phyloP scores from a whole-genome alignment of 2,329 filamentous ascomycete species.

The Pyrenophora seminiperda region DNA sequence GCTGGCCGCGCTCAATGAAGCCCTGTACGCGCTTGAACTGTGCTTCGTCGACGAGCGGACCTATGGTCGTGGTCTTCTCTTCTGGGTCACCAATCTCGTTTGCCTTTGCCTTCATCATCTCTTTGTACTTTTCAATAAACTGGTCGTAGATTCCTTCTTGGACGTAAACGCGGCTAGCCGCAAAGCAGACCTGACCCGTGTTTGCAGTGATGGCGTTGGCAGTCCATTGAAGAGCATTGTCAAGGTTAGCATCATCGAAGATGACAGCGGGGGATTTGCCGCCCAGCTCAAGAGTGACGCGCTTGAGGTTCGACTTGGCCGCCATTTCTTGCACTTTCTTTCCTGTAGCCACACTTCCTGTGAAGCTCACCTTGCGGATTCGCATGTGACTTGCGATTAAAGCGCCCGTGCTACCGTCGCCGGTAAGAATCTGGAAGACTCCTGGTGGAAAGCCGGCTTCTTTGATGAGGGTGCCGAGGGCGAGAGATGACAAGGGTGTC shows the following conservation, averaged over 20 bases:
- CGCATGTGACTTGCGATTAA: constrained; percentile 47
- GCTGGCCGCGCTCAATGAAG: constrained; percentile 43
- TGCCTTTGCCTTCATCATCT: constrained; percentile 38
- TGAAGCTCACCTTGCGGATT: constrained; percentile 51
- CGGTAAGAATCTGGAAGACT: constrained; percentile 49
- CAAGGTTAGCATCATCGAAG: constrained; percentile 53
- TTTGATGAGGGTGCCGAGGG: constrained; percentile 42
- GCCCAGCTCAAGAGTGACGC: constrained; percentile 52
- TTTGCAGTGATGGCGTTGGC: constrained; percentile 46
- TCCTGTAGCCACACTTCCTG: constrained; percentile 46
- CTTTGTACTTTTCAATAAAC: constrained; percentile 46
- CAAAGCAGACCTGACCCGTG: constrained; percentile 49
- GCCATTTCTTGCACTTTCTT: constrained; percentile 51
- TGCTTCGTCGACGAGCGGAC: constrained; percentile 42
- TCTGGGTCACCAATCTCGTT: constrained; percentile 42
- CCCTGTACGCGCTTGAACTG: constrained; percentile 45
- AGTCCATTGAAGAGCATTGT: constrained; percentile 48
- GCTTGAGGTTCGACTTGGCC: constrained; percentile 51
- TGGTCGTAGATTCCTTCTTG: constrained; percentile 47
- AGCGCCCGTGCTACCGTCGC: constrained; percentile 47
- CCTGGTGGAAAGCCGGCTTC: constrained; percentile 49
- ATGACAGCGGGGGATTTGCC: constrained; percentile 53
- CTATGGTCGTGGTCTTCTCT: constrained; percentile 36
- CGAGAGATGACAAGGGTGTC: constrained; percentile 42
- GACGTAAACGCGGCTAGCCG: constrained; percentile 47